A percentile compares a stretch with the other conserved stretches of the same genome.
These are phyloP conservation scores for Moesziomyces aphidis DNA, from an alignment of 1,284 basidiomycete species.

Conservation along the genomic window DNA sequence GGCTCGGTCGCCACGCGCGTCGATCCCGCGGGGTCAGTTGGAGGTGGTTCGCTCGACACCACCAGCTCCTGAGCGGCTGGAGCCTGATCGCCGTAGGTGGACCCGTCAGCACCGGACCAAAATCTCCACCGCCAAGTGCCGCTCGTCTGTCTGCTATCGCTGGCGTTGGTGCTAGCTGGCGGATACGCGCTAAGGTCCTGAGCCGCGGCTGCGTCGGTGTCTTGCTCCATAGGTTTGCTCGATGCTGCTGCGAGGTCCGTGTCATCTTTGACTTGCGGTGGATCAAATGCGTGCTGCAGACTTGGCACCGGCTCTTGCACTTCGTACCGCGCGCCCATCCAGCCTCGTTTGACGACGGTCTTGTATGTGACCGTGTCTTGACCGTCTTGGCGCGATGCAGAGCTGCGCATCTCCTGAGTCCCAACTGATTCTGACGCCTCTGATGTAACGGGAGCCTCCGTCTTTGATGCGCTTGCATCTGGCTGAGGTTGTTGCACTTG, in stretches of 20 bases:
- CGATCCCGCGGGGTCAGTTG: neutral
- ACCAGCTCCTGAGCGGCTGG: conserved; percentile 22
- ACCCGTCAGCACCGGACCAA: conserved; percentile 28
- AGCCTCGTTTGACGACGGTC: conserved; percentile 45
- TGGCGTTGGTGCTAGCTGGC: conserved; percentile 1
- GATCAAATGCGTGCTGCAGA: conserved; percentile 10
- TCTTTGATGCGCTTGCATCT: neutral
- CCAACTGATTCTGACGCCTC: neutral
- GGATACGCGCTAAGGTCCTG: conserved; percentile 7
- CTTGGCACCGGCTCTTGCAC: conserved; percentile 29
- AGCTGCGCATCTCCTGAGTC: neutral
- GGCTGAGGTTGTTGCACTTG: neutral
- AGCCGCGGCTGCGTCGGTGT: neutral
- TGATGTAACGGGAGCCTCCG: too few relatives aligned
- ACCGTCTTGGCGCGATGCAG: neutral
- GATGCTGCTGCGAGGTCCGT: neutral
- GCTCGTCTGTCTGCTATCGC: conserved; percentile 12
- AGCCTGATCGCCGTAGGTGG: conserved; percentile 1
- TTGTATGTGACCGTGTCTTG: conserved; percentile 30
- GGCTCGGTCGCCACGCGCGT: neutral
- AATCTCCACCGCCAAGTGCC: conserved; percentile 37
- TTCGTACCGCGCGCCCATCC: conserved; percentile 45
- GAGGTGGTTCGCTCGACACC: conserved; percentile 2
- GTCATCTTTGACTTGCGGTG: neutral
- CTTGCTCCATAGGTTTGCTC: neutral